Percentiles rank a stretch among this genome's conserved stretches.
Evolutionary conservation across 2,329 filamentous ascomycete genomes (phyloP).

Genomic region (Trichophyton schoenleinii): DNA sequence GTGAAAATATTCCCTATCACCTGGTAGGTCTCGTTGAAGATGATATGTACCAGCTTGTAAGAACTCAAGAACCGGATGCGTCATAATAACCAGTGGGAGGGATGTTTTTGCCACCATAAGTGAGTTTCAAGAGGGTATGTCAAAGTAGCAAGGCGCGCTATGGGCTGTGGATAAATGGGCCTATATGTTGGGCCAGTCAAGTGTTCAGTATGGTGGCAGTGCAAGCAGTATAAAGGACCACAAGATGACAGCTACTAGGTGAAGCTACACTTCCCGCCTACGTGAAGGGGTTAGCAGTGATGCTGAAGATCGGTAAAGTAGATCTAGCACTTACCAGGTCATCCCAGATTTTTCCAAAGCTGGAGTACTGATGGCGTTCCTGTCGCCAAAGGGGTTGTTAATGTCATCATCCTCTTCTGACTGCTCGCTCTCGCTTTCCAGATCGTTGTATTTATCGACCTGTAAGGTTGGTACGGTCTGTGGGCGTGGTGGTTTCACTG

Average conservation of each 20-base stretch:
- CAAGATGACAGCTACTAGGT: neutral
- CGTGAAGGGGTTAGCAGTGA: neutral
- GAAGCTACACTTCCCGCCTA: slow-evolving; percentile 5
- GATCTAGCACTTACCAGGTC: slow-evolving; percentile 23
- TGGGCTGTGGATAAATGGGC: neutral
- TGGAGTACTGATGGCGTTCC: slow-evolving; percentile 46
- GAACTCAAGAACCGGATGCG: neutral
- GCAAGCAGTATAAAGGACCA: neutral
- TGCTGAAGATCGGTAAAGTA: neutral
- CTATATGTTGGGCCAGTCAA: neutral
- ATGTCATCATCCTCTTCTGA: slow-evolving; percentile 56
- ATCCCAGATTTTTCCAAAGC: slow-evolving; percentile 21
- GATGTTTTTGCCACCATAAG: neutral
- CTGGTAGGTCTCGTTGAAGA: neutral
- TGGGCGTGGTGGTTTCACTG: slow-evolving; percentile 34
- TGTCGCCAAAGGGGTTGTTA: slow-evolving; percentile 78
- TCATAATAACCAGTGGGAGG: neutral
- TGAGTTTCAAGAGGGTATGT: too few relatives aligned
- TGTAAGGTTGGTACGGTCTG: slow-evolving; percentile 29
- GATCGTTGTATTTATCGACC: slow-evolving; percentile 38
- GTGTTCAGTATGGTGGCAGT: neutral
- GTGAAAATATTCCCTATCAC: neutral
- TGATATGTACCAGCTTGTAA: neutral
- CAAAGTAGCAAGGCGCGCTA: too few relatives aligned
- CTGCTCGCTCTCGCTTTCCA: slow-evolving; percentile 42